Base-by-base conservation (phyloP, 495 filamentous ascomycete species). In the Amorphotheca resinae region DNA sequence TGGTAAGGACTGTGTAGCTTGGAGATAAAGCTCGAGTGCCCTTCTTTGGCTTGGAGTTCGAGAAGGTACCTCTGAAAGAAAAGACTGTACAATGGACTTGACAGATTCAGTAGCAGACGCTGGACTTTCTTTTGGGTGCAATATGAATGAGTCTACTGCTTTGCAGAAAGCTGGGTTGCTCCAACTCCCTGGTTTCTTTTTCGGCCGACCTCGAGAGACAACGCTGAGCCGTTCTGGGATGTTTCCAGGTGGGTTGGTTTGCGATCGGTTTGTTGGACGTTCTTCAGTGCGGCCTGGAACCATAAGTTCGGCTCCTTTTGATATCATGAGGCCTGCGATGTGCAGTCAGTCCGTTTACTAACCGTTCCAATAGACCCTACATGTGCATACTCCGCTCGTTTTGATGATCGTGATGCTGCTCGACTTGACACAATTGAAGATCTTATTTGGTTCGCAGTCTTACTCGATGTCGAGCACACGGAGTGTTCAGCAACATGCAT, bases 21-120 rank as follows among this genome's bases (percentile, higher is more conserved):
- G 50, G 1, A 60, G 57, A 48, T 68, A 64, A 18, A 63, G 59
- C 17, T 63, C 57, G 2, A 69, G 44, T 2, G 52, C 55, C 33
- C 48, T 66, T 36, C 46, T 53, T 32, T 62, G 57, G 22, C 61
- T 63, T 8, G 55, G 59, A 18, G 60, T 60, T n/a, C 62, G 59
- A 44, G 59, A 59, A 4, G 43, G 3, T 5, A 35, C 9, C 0
- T 49, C 34, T 3, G 46, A 46, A 16, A 42, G 4, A 17, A 41
- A 20, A 39, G 45, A 39, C 25, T 33, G 18, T 14, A 41, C 26
- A 39, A 44, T 30, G 18, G 46, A 41, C 9, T 22, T 21, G 17
- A 45, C 34, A 1, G 45, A 48, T 6, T 17, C 25, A 14, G 46
- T 36, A 3, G 14, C 18, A 16, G 42, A 33, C 9, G 21, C 20